Conservation (phyloP, 2,329 filamentous ascomycete species). For the Aspergillus sp. region DNA sequence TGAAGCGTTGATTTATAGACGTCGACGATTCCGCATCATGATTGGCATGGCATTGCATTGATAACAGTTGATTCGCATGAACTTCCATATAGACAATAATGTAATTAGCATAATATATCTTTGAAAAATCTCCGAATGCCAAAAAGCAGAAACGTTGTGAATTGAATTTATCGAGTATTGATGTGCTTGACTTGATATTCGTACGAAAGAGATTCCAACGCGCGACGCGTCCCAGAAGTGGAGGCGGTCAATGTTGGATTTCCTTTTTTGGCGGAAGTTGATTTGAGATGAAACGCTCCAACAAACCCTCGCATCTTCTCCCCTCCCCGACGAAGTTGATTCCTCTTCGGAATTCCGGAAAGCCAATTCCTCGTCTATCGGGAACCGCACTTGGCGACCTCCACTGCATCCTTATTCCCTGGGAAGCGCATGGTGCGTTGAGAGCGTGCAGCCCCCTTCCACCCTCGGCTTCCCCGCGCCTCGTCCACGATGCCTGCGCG, state of each 20-base stretch:
- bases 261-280: conserved; percentile 1
- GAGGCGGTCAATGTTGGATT: conserved; percentile 7
- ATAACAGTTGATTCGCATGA: neutral
- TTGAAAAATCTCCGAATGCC: neutral
- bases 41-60: conserved; percentile 1
- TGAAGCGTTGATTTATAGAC: neutral
- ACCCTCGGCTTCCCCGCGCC: conserved; percentile 24
- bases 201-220: neutral
- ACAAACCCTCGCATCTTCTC: neutral
- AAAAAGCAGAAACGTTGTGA: neutral
- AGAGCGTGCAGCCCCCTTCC: conserved; percentile 13
- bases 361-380: neutral
- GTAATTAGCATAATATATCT: neutral
- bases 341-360: neutral
- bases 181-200: neutral
- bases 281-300: conserved; percentile 2
- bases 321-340: neutral
- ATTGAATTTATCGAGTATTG: neutral
- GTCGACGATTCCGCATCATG: neutral
- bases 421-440: conserved; percentile 21
- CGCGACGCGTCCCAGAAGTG: conserved; percentile 10
- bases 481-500: conserved; percentile 43
- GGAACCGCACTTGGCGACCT: neutral
- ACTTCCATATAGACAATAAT: neutral
- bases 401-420: neutral